Conservation (phyloP, 2,329 filamentous ascomycete genomes). For the Aureobasidium pullulans region DNA sequence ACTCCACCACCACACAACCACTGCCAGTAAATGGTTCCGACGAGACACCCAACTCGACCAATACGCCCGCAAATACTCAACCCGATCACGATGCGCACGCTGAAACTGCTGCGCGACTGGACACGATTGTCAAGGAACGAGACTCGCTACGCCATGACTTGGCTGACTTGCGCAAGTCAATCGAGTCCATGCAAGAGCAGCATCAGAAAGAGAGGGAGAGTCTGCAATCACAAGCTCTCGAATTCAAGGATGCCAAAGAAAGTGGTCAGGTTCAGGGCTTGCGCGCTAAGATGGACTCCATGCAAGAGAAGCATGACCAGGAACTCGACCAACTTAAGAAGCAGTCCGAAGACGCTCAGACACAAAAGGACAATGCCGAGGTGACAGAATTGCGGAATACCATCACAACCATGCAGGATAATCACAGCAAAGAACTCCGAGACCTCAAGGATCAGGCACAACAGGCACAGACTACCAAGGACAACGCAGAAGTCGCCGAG, state of each 20-base stretch:
- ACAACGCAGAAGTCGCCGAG: constrained; percentile 58
- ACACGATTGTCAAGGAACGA: constrained; percentile 73
- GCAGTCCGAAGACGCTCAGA: constrained; percentile 45
- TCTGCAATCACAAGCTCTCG: background rate
- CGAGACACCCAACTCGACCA: background rate
- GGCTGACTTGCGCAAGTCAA: constrained; percentile 69
- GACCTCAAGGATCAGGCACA: constrained; percentile 4
- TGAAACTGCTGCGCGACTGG: constrained; percentile 44
- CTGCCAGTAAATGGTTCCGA: constrained; percentile 17
- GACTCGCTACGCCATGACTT: constrained; percentile 75
- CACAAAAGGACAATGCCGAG: constrained; percentile 44
- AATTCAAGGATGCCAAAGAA: constrained; percentile 26
- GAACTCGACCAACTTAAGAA: constrained; percentile 69
- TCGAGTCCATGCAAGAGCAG: constrained; percentile 71
- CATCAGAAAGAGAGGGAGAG: constrained; percentile 53
- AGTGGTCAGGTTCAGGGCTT: constrained; percentile 63
- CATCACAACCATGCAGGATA: constrained; percentile 69
- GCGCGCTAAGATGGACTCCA: constrained; percentile 70
- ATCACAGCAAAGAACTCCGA: constrained; percentile 54
- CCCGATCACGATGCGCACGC: constrained; percentile 13
- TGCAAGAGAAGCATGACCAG: constrained; percentile 57
- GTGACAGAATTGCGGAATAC: constrained; percentile 76
- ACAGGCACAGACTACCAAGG: constrained; percentile 26
- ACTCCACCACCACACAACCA: constrained; percentile 1
- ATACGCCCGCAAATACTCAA: background rate